Evolutionary conservation across 352 stramenopile species (phyloP), one percentile per base, ranked within the genome.

Genomic region (Phytophthora fragariae): DNA sequence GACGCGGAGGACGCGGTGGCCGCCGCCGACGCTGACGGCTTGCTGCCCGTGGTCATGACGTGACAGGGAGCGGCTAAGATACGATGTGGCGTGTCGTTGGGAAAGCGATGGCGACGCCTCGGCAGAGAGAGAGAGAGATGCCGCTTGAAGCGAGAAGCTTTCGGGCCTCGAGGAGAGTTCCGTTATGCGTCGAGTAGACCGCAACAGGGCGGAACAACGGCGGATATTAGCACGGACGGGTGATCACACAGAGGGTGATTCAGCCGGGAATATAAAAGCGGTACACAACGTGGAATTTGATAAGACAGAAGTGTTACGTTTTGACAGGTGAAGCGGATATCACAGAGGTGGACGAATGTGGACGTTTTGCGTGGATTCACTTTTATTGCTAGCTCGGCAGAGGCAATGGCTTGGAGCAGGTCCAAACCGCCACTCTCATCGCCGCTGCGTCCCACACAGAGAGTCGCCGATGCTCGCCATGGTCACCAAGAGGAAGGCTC

Each of bases 11-110:
- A 72, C 53, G 59, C 37, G 3, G 55, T 41, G n/a, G 69, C 50
- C 33, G 62, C 24, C 24, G 27, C 27, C 4, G 39, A 47, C 39
- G 17, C 35, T n/a, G 68, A 65, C 11, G 68, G 65, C 47, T 81
- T 85, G 68, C 52, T 60, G 47, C 47, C 62, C 2, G 82, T 86
- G 41, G 82, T 86, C 76, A 82, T 82, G 47, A 19, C 37, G 29
- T 24, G 47, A 14, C 37, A 57, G 14, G 19, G 24, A 68, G 41
- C 37, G 47, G 31, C 5, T 19, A 70, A 69, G 47, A 66, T 75
- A 41, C 19, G 55, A 41, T 69, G 17, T 73, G 57, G 33, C 1
- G 17, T 52, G 15, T 33, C 31, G 12, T 44, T 41, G 31, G 19
- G 21, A 47, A 47, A 15, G 39, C 39, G 39, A n/a, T 41, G 35